These are phyloP conservation scores for Sporopachydermia cereana DNA, from an alignment of 1,139 yeast species.

Conservation along the genomic window DNA sequence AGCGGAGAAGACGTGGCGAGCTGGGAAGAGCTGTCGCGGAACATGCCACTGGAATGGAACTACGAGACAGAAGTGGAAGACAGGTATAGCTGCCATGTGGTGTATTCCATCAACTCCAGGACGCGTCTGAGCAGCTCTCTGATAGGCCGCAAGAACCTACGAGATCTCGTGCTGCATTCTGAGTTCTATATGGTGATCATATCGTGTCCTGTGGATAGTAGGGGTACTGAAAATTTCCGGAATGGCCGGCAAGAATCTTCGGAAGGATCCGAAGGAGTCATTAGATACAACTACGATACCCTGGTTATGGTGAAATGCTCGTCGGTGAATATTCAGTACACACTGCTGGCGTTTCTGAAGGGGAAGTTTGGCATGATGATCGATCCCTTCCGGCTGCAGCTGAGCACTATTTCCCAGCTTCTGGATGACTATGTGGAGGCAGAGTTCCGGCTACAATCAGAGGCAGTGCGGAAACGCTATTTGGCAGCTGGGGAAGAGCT, in stretches of 20 bases:
- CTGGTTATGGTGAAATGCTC: background rate
- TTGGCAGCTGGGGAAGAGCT: background rate
- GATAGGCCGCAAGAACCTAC: background rate
- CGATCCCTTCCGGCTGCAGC: background rate
- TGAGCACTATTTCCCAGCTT: background rate
- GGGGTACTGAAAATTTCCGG: no score
- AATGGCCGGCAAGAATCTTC: no score
- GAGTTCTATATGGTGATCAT: background rate
- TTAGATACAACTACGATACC: background rate
- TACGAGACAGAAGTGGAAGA: background rate
- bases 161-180: background rate
- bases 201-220: background rate
- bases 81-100: background rate
- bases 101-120: background rate
- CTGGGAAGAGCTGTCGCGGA: background rate
- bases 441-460: background rate
- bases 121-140: background rate
- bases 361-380: background rate
- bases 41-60: background rate
- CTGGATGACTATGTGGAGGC: background rate
- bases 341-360: background rate
- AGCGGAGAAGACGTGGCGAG: background rate
- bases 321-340: background rate
- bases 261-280: slow-evolving; percentile 10
- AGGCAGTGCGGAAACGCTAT: background rate